Base-by-base conservation (phyloP, 1,284 basidiomycete genomes). In the Gomphus sp. region DNA sequence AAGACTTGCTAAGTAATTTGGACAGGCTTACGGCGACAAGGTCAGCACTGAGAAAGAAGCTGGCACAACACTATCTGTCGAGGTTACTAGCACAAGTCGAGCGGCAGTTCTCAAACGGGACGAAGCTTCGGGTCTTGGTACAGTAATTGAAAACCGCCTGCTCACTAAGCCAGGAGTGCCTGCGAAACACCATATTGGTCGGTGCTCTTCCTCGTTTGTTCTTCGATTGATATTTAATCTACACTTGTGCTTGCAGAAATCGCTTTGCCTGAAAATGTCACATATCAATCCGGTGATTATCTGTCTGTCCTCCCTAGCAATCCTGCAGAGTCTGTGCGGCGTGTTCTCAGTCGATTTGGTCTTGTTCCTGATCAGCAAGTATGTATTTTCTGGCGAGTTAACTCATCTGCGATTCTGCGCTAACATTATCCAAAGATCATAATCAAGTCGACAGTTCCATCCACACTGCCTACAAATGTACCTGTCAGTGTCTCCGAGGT, bases 261-360 rank as follows among this genome's bases (percentile, higher is more conserved):
- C 60, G 67, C 73, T 62, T 69, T 79, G 7, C 78, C 78, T 2
- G 70, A 74, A 51, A 72, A 70, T n/a, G 67, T 70, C 61, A 71
- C 69, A 2, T 75, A 73, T 61, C 67, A 72, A 51, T 70, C 76
- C 7, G 79, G 79, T 12, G 79, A 81, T 65, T 80, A 81, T 62
- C 70, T 80, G 25, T 73, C 76, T 0, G 74, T 80, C 48, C 62
- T 78, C 18, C 76, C 75, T 0, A 68, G 71, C 8, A 78, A 78
- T 61, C 76, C 73, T 10, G 53, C 64, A 28, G 67, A 70, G 0
- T 71, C 71, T 50, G 74, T 78, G n/a, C 70, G 68, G 39, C 69
- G 76, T 5, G 76, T 71, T 0, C 66, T 76, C 12, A 67, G 70
- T 11, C 68, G 69, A 9, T 77, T 78, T 56, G 64, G 67, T 8